These are phyloP conservation scores for Cordyceps tenuipes DNA, from an alignment of 2,329 filamentous ascomycete genomes.

Conservation along the genomic window DNA sequence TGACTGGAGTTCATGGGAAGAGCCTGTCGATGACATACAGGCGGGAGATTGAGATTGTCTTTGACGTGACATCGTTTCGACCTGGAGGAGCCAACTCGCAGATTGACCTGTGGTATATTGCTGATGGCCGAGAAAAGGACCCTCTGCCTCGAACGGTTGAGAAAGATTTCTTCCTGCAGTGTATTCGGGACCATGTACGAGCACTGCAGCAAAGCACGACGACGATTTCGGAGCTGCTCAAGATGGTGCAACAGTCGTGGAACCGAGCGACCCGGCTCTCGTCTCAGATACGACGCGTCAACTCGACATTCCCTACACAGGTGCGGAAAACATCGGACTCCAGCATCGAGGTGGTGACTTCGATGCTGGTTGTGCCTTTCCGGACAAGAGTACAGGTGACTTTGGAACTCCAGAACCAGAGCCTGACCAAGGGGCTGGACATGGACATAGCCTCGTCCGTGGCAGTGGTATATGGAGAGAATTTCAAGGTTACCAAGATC, in stretches of 20 bases:
- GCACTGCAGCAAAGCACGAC: conserved; percentile 51
- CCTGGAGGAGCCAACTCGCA: conserved; percentile 36
- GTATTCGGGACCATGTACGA: conserved; percentile 60
- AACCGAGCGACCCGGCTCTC: conserved; percentile 51
- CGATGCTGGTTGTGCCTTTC: conserved; percentile 54
- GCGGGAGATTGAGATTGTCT: conserved; percentile 63
- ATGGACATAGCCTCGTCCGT: conserved; percentile 47
- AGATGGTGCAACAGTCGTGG: conserved; percentile 56
- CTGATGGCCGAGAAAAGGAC: conserved; percentile 44
- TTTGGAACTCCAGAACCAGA: conserved; percentile 45
- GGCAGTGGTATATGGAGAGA: conserved; percentile 66
- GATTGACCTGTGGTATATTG: conserved; percentile 66
- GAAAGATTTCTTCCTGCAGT: conserved; percentile 67
- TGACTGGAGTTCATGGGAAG: conserved; percentile 51
- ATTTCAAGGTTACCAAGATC: conserved; percentile 68
- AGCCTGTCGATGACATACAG: conserved; percentile 66
- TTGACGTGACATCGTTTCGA: conserved; percentile 57
- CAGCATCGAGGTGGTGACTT: conserved; percentile 51
- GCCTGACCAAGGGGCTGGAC: conserved; percentile 40
- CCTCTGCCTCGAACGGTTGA: conserved; percentile 51
- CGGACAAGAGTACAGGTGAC: conserved; percentile 60
- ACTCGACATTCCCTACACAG: conserved; percentile 55
- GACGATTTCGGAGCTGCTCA: conserved; percentile 48
- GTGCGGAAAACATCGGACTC: conserved; percentile 58
- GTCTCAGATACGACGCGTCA: conserved; percentile 52